Conservation (phyloP, 169 alveolate species). For the Plasmodium inui region DNA sequence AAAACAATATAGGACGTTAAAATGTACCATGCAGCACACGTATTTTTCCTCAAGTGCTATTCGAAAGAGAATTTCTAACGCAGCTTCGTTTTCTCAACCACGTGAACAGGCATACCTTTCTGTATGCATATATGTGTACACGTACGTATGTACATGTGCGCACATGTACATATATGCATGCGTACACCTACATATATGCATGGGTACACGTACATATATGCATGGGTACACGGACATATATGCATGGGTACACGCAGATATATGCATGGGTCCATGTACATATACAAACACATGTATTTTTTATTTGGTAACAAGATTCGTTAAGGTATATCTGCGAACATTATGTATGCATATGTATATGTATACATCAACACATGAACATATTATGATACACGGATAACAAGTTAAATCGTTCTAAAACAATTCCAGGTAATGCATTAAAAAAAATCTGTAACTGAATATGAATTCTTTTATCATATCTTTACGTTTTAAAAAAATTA, state of each 20-base stretch:
- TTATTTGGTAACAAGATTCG: background rate
- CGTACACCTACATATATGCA: background rate
- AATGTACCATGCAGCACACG: constrained; percentile 9
- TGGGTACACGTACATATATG: background rate
- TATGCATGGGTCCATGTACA: background rate
- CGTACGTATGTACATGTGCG: background rate
- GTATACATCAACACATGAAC: background rate
- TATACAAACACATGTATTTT: background rate
- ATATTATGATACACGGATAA: constrained; percentile 19
- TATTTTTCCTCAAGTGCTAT: background rate
- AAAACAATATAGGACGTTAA: constrained; percentile 32
- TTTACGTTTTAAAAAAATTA: background rate
- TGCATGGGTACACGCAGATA: background rate
- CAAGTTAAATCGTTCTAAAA: constrained; percentile 24
- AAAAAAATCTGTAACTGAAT: constrained; percentile 5
- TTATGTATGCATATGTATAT: background rate
- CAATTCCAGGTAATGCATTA: constrained; percentile 5
- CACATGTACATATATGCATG: background rate
- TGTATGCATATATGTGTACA: background rate
- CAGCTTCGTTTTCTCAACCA: background rate
- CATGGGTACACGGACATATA: background rate
- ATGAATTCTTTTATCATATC: constrained; percentile 8
- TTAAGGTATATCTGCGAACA: background rate
- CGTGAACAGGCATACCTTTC: constrained; percentile 11
- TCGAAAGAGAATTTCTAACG: background rate